Percentiles rank a stretch among this genome's conserved stretches.
Evolutionary conservation across 805 yeast species (phyloP).

Genomic region (Kodamaea kaohsiungensis): DNA sequence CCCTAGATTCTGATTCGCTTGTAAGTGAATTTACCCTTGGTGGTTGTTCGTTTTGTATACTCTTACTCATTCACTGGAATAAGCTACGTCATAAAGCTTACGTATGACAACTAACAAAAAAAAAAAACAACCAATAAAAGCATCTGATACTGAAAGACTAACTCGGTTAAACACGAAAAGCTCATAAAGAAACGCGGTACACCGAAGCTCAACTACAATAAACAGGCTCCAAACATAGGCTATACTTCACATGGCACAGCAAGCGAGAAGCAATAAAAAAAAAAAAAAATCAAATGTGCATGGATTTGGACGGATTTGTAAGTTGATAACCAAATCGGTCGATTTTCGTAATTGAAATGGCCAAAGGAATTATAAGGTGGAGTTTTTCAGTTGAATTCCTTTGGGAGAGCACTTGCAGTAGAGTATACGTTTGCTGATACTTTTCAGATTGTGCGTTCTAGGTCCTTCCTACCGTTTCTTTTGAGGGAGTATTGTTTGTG

Average conservation of each 20-base stretch:
- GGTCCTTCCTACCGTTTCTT: neutral
- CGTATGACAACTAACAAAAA: too few relatives aligned
- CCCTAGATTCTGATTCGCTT: neutral
- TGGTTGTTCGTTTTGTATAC: neutral
- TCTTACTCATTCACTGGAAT: neutral
- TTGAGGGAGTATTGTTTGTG: neutral
- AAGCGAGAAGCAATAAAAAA: neutral
- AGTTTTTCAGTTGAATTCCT: neutral
- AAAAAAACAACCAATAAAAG: neutral
- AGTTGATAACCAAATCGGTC: neutral
- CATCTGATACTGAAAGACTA: neutral
- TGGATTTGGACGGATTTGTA: neutral
- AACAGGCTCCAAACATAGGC: neutral
- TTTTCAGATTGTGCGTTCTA: conserved; percentile 1
- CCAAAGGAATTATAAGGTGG: neutral
- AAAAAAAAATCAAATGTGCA: neutral
- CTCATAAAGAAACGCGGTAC: neutral
- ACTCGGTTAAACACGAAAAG: neutral
- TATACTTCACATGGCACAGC: neutral
- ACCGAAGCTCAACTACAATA: neutral
- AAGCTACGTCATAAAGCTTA: neutral
- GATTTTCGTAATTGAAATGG: neutral
- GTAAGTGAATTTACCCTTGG: too few relatives aligned
- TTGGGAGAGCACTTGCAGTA: neutral
- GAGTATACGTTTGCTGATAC: neutral